Conservation (phyloP, 2,329 filamentous ascomycete genomes). For the Calonectria crousiana region DNA sequence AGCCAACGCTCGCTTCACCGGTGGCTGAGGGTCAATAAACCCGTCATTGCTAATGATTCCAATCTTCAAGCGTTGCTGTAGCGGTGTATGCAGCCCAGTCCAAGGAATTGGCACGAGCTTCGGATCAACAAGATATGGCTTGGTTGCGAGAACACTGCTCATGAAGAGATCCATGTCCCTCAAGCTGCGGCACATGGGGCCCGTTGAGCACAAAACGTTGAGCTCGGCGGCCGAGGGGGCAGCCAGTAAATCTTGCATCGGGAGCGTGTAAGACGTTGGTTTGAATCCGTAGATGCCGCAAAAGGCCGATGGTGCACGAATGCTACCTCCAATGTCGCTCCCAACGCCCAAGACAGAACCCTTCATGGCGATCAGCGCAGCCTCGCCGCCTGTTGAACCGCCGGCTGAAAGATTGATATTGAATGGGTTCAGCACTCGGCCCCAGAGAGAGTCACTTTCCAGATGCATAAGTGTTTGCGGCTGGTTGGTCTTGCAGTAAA, state of each 20-base stretch:
- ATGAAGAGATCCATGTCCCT: constrained; percentile 41
- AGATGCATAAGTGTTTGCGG: constrained; percentile 67
- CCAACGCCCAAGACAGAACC: constrained; percentile 54
- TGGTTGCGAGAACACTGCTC: constrained; percentile 23
- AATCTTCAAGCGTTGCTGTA: constrained; percentile 49
- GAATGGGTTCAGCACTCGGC: constrained; percentile 70
- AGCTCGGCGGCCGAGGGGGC: constrained; percentile 46
- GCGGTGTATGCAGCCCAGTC: constrained; percentile 40
- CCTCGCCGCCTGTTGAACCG: constrained; percentile 71
- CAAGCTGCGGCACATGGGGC: constrained; percentile 40
- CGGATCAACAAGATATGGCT: constrained; percentile 43
- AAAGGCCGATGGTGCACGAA: constrained; percentile 45
- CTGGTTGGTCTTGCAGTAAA: constrained; percentile 68
- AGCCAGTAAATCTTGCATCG: constrained; percentile 40
- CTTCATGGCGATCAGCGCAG: constrained; percentile 52
- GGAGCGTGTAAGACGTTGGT: constrained; percentile 40
- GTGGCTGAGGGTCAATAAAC: constrained; percentile 53
- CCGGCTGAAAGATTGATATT: constrained; percentile 71
- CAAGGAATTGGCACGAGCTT: constrained; percentile 46
- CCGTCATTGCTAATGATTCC: constrained; percentile 56
- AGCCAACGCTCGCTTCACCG: constrained; percentile 50
- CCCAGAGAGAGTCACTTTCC: constrained; percentile 70
- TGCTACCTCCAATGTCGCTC: constrained; percentile 53
- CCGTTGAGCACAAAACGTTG: constrained; percentile 48
- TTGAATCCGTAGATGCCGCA: constrained; percentile 46